phyloP scores from a whole-genome alignment of 176 grass and related monocot genomes.

The Cocos nucifera region DNA sequence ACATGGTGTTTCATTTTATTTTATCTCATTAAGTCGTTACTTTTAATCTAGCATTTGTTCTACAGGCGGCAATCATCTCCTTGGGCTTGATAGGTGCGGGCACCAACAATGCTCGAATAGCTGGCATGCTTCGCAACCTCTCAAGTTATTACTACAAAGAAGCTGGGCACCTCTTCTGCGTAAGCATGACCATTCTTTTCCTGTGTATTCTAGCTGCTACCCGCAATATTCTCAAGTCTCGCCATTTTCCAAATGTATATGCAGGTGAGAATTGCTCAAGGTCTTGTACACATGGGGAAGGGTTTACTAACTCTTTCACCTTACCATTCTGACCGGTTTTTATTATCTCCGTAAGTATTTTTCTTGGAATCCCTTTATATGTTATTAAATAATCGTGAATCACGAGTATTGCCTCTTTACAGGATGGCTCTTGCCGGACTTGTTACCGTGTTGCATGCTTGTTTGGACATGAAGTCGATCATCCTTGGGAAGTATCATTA shows the following conservation, averaged over 20 bases:
- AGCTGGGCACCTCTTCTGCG: slow-evolving; percentile 96
- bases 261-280: slow-evolving; percentile 97
- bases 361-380: neutral
- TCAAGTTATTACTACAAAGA: slow-evolving; percentile 99
- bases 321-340: slow-evolving; percentile 92
- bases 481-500: slow-evolving; percentile 96
- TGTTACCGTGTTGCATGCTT: slow-evolving; percentile 78
- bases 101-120: slow-evolving; percentile 98
- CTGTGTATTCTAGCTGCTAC: neutral
- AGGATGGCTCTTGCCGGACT: slow-evolving; percentile 92
- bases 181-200: slow-evolving; percentile 22
- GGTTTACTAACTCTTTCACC: slow-evolving; percentile 92
- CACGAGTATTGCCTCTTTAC: neutral
- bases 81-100: slow-evolving; percentile 94
- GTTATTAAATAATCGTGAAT: too few relatives aligned
- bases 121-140: slow-evolving; percentile 92
- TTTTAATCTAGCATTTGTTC: slow-evolving; percentile 9
- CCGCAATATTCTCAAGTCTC: neutral
- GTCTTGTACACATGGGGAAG: slow-evolving; percentile 95
- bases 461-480: slow-evolving; percentile 90
- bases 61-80: slow-evolving; percentile 82
- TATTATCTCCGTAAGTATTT: slow-evolving; percentile 80
- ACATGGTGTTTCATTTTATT: neutral
- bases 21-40: neutral
- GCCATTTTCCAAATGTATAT: slow-evolving; percentile 9